phyloP scores from a whole-genome alignment of 495 filamentous ascomycete species.

The Penicillium pancosmium region DNA sequence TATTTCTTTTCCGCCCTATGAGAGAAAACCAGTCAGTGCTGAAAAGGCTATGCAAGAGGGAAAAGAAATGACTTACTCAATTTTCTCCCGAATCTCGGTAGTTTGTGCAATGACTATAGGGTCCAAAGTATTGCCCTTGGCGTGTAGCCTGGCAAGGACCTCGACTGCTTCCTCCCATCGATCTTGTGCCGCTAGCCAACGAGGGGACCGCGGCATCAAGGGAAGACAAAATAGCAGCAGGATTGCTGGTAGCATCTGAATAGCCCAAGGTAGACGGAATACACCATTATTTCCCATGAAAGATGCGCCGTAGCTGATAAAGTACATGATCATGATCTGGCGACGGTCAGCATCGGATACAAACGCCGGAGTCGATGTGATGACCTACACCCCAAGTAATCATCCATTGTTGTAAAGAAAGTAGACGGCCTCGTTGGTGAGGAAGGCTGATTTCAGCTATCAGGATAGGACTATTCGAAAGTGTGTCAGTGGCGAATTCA shows the following conservation, averaged over 20 bases:
- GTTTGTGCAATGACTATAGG: constrained; percentile 20
- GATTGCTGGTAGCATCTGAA: constrained; percentile 51
- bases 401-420: constrained; percentile 28
- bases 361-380: background rate
- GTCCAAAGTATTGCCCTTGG: constrained; percentile 15
- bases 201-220: constrained; percentile 62
- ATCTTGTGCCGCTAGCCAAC: constrained; percentile 65
- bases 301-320: constrained; percentile 24
- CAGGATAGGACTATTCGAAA: constrained; percentile 14
- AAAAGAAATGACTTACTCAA: constrained; percentile 15
- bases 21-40: constrained; percentile 2
- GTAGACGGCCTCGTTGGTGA: constrained; percentile 22
- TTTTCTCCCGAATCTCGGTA: constrained; percentile 23
- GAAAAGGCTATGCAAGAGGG: background rate
- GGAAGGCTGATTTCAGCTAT: constrained; percentile 28
- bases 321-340: constrained; percentile 29
- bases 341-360: background rate
- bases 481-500: background rate
- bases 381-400: constrained; percentile 26
- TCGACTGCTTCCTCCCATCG: constrained; percentile 57
- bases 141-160: constrained; percentile 51
- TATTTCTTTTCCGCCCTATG: constrained; percentile 31
- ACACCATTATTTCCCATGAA: constrained; percentile 18
- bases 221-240: constrained; percentile 53
- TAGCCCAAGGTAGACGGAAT: constrained; percentile 24